phyloP scores from a whole-genome alignment of 108 stramenopile genomes.

The Parietichytrium sp. region DNA sequence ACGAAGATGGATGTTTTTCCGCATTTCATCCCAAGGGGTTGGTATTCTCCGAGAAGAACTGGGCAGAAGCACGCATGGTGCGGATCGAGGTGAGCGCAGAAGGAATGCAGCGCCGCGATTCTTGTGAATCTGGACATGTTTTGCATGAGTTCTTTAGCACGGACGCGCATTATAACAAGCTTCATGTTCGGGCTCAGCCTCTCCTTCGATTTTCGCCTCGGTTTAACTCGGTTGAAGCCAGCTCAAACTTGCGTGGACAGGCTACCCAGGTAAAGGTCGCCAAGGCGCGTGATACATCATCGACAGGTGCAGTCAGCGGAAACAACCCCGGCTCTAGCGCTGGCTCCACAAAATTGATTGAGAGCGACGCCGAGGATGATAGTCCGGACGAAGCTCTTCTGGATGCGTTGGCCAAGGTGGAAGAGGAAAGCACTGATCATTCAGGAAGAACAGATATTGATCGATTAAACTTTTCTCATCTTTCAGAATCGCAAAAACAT shows the following conservation, averaged over 20 bases:
- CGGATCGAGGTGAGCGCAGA: not conserved
- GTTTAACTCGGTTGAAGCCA: not conserved
- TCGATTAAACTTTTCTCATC: not conserved
- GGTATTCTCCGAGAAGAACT: not conserved
- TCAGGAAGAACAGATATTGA: not conserved
- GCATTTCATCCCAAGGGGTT: not conserved
- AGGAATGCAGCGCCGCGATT: not conserved
- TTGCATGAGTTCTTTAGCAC: constrained; percentile 37
- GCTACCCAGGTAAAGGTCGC: not conserved
- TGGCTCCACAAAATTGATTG: not conserved
- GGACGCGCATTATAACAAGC: not conserved
- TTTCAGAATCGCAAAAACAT: not conserved
- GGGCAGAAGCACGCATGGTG: not conserved
- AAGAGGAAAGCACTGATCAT: not conserved
- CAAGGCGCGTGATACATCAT: not conserved
- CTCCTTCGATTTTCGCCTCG: not conserved
- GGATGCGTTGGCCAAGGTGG: not conserved
- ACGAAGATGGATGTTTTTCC: constrained; percentile 1
- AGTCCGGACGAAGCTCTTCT: not conserved
- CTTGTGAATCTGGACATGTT: no score
- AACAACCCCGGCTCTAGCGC: not conserved
- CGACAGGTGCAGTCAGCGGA: not conserved
- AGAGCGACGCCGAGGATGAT: not conserved
- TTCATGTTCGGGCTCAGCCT: constrained; percentile 14
- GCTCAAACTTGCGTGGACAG: not conserved